Conservation (phyloP, 2,329 filamentous ascomycete genomes). For the Plectosphaerella sp. region DNA sequence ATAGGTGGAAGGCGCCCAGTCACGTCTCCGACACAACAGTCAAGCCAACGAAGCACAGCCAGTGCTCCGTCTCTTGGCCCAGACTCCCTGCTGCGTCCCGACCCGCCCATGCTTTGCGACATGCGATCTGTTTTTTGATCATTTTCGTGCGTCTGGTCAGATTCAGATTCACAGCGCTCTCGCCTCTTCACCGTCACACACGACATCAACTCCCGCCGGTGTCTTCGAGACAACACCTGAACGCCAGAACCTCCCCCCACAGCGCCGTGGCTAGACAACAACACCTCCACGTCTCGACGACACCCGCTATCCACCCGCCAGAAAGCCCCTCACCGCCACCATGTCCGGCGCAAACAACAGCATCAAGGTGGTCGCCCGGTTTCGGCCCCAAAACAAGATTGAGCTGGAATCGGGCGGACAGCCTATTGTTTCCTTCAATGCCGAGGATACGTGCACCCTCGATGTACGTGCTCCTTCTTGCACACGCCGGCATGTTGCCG, state of each 20-base stretch:
- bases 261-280: neutral
- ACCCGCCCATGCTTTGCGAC: neutral
- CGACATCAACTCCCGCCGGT: too few relatives aligned
- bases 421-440: conserved; percentile 84
- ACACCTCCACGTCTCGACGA: neutral
- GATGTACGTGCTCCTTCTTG: conserved; percentile 58
- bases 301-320: neutral
- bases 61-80: neutral
- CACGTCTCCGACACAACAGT: too few relatives aligned
- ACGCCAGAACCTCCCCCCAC: neutral
- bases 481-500: neutral
- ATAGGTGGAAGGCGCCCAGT: too few relatives aligned
- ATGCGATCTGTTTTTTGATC: conserved; percentile 1
- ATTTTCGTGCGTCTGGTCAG: neutral
- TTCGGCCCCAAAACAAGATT: conserved; percentile 93
- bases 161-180: too few relatives aligned
- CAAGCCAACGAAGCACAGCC: too few relatives aligned
- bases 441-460: conserved; percentile 82
- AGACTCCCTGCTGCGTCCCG: neutral
- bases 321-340: conserved; percentile 24
- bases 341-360: conserved; percentile 61
- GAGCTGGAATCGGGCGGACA: conserved; percentile 88
- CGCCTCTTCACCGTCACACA: neutral
- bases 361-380: conserved; percentile 92
- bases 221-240: too few relatives aligned